These are phyloP conservation scores for Alternaria brassicae DNA, from an alignment of 2,329 filamentous ascomycete genomes.

Conservation along the genomic window DNA sequence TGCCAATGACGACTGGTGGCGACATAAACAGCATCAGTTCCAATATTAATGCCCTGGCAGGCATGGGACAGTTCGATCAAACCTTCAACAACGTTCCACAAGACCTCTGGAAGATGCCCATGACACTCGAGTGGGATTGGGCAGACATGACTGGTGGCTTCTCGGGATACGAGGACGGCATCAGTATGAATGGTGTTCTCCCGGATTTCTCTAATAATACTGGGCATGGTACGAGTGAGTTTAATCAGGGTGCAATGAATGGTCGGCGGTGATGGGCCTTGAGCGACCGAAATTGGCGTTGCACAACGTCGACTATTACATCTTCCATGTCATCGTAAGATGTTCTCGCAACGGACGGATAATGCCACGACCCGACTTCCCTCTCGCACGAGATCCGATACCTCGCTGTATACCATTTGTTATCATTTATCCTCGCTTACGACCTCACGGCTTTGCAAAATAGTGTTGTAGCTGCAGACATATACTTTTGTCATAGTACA, in stretches of 20 bases:
- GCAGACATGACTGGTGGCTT: constrained; percentile 56
- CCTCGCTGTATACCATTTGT: not conserved
- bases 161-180: constrained; percentile 47
- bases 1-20: constrained; percentile 32
- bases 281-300: not conserved
- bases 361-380: not conserved
- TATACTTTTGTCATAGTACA: constrained; percentile 1
- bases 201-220: constrained; percentile 40
- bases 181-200: constrained; percentile 50
- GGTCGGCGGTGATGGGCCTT: constrained; percentile 26
- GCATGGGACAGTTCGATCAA: constrained; percentile 69
- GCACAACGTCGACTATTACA: constrained; percentile 8
- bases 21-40: constrained; percentile 33
- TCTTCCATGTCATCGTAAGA: not conserved
- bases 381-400: not conserved
- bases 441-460: not conserved
- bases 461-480: not conserved
- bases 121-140: constrained; percentile 94
- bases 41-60: constrained; percentile 40
- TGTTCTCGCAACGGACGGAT: not conserved
- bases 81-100: constrained; percentile 79
- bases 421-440: not conserved
- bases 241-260: constrained; percentile 45
- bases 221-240: constrained; percentile 43
- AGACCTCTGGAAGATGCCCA: constrained; percentile 93